Evolutionary conservation across 768 basidiomycete species (phyloP).

Genomic region (Termitomyces sp.): DNA sequence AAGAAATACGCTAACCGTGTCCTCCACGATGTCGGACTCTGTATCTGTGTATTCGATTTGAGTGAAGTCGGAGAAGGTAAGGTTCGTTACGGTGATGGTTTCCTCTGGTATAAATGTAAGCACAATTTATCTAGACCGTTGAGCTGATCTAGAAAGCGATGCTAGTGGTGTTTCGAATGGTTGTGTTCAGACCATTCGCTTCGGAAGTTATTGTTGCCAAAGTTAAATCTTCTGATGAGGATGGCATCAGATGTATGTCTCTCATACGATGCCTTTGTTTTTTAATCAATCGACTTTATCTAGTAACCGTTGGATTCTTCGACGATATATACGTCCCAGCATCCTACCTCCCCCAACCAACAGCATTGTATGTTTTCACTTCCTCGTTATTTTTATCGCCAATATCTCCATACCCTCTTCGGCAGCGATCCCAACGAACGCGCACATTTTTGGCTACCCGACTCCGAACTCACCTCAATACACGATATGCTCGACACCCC

Average conservation of each 20-base stretch:
- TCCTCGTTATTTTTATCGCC: background rate
- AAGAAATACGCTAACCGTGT: slow-evolving; percentile 94
- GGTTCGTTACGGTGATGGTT: slow-evolving; percentile 91
- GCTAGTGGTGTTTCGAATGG: slow-evolving; percentile 81
- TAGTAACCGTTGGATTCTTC: slow-evolving; percentile 89
- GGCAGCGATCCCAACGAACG: slow-evolving; percentile 76
- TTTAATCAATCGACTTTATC: background rate
- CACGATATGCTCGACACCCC: slow-evolving; percentile 70
- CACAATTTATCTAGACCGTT: background rate
- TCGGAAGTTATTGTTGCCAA: slow-evolving; percentile 89
- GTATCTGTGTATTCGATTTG: slow-evolving; percentile 87
- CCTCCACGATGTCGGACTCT: slow-evolving; percentile 87
- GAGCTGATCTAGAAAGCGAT: background rate
- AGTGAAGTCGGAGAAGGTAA: slow-evolving; percentile 85
- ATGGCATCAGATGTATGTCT: slow-evolving; percentile 74
- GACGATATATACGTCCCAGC: slow-evolving; percentile 88
- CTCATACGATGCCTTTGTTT: background rate
- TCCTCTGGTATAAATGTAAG: slow-evolving; percentile 90
- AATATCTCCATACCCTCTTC: background rate
- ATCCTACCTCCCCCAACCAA: slow-evolving; percentile 75
- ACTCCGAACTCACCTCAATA: slow-evolving; percentile 43
- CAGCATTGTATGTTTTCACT: slow-evolving; percentile 56
- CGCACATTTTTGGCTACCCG: slow-evolving; percentile 79
- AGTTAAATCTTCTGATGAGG: slow-evolving; percentile 82
- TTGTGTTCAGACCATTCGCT: slow-evolving; percentile 87